These are phyloP conservation scores for Populus pruinosa DNA, from an alignment of 345 rosid species.

Conservation along the genomic window DNA sequence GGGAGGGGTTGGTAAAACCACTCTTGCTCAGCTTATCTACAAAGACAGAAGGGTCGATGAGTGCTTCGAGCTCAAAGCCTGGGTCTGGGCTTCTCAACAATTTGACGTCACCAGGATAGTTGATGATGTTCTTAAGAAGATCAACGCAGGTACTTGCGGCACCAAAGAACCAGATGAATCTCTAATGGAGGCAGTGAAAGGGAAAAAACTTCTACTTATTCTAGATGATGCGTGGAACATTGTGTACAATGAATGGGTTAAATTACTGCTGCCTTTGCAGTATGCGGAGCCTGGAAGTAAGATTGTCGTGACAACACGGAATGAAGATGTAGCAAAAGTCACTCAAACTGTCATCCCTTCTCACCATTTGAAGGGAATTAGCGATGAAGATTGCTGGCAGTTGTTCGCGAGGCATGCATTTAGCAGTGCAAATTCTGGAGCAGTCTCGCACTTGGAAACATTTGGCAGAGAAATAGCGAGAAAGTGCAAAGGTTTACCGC, in stretches of 20 bases:
- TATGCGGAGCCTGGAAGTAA: not conserved
- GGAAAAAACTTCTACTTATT: slow-evolving; percentile 5
- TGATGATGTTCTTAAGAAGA: not conserved
- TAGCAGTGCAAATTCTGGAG: not conserved
- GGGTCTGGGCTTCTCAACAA: slow-evolving; percentile 9
- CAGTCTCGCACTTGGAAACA: not conserved
- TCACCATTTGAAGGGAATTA: not conserved
- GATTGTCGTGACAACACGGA: slow-evolving; percentile 1
- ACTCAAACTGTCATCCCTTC: not conserved
- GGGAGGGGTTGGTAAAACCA: slow-evolving; percentile 22
- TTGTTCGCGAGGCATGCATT: slow-evolving; percentile 10
- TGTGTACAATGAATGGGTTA: not conserved
- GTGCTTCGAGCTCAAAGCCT: not conserved
- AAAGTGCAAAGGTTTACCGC: slow-evolving; percentile 13
- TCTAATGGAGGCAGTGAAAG: not conserved
- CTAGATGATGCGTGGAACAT: slow-evolving; percentile 18
- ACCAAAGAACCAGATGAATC: not conserved
- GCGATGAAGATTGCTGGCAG: slow-evolving; percentile 12
- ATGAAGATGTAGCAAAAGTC: not conserved
- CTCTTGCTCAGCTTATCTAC: slow-evolving; percentile 13
- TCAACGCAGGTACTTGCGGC: not conserved
- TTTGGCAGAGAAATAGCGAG: slow-evolving; percentile 13
- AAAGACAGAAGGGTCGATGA: not conserved
- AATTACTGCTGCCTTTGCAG: not conserved
- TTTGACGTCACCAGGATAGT: not conserved